Conservation (phyloP, 2,329 filamentous ascomycete genomes). For the Diaporthe sp. region DNA sequence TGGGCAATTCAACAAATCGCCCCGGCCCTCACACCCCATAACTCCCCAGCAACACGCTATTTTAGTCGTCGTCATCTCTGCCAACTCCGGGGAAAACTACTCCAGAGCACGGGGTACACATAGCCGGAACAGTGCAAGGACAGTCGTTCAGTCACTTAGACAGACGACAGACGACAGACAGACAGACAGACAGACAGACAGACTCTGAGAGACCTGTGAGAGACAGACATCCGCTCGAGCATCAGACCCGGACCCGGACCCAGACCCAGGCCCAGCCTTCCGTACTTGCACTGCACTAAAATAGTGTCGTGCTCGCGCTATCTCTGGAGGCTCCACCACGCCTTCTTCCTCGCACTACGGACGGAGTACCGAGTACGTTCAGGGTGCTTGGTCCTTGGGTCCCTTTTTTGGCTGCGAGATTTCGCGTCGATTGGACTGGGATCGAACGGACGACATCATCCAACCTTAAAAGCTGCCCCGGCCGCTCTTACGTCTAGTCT, state of each 20-base stretch:
- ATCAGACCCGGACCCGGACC: constrained; percentile 24
- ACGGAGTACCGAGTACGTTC: constrained; percentile 34
- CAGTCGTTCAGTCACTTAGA: constrained; percentile 13
- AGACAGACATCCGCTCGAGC: constrained; percentile 17
- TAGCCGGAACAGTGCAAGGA: constrained; percentile 27
- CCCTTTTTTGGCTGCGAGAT: constrained; percentile 27
- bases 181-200: background rate
- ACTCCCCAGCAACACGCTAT: constrained; percentile 24
- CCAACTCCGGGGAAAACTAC: constrained; percentile 12
- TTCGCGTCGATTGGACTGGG: constrained; percentile 28
- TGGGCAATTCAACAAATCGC: constrained; percentile 21
- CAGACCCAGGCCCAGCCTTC: constrained; percentile 29
- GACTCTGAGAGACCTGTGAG: background rate
- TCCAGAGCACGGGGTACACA: constrained; percentile 18
- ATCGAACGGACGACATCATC: constrained; percentile 20
- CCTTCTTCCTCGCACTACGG: constrained; percentile 33
- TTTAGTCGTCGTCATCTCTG: constrained; percentile 22
- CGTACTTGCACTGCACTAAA: constrained; percentile 36
- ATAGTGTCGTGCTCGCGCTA: constrained; percentile 34
- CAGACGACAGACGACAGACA: background rate
- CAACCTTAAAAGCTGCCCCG: constrained; percentile 32
- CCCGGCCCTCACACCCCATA: background rate
- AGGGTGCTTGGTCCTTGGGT: constrained; percentile 17
- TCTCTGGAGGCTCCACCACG: constrained; percentile 33
- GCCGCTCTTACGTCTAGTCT: constrained; percentile 22